Evolutionary conservation across 2,329 filamentous ascomycete genomes (phyloP), one percentile per base, ranked within the genome.

Genomic region (Colletotrichum neosansevieriae): DNA sequence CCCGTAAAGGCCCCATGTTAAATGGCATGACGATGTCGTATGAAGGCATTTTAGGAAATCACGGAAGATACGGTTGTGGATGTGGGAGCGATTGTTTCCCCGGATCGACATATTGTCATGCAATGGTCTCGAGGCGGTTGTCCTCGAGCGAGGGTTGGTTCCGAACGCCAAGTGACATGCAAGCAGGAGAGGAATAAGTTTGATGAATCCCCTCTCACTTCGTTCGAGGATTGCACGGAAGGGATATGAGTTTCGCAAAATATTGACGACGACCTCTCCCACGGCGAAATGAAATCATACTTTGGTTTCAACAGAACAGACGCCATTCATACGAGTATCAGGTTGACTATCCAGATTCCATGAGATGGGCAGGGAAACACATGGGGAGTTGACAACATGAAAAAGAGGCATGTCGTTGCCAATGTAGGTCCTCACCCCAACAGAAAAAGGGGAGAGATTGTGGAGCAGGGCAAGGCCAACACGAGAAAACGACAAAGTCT

Each of bases 21-120:
- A 21, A 61, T 61, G 24, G 58, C 58, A 61, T 61, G 58, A 61
- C 58, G 21, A 47, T 61, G 58, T 47, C 47, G 45, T 61, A 34
- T 7, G 6, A 1, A 10, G 3, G 10, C 3, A 2, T 0, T 40
- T 34, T 21, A n/a, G 21, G 58, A 10, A n/a, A 44, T 12, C 36
- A 4, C 34, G 34, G 36, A 17, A 36, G 21, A 45, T 61, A 34
- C 19, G 6, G 47, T 15, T 53, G 58, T 53, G 58, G n/a, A 38
- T 6, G 50, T 44, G 6, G 6, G 24, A 4, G 24, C 24, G 24
- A 6, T 9, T 15, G 1, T 7, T 50, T 62, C 63, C 63, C 63
- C 42, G 21, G 63, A 66, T 66, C 58, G 58, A 42, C 63, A 32
- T 49, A 15, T 49, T 44, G 32, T 40, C 57, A 40, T 49, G 63